Evolutionary conservation across 2,329 filamentous ascomycete genomes (phyloP), one percentile per base, ranked within the genome.

Genomic region (Neonectria coccinea): DNA sequence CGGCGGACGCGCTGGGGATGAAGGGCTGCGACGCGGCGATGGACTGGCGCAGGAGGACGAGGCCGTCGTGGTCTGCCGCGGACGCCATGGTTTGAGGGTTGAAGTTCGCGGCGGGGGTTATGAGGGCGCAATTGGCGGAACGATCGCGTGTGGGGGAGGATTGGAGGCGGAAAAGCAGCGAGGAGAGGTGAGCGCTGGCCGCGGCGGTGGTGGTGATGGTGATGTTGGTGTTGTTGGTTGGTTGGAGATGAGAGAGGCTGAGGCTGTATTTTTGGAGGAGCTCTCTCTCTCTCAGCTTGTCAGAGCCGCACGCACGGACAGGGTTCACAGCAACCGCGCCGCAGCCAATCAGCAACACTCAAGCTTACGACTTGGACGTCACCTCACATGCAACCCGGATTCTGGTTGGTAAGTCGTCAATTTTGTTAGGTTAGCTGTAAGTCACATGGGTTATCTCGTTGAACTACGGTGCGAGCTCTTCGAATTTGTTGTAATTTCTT

Each of bases 11-110:
- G 62, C 91, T 92, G 47, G 94, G 92, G 59, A 92, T 86, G 62
- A 94, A 91, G 55, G 89, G 80, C 73, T 85, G 87, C 72, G 85
- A 86, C 62, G 89, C 86, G 59, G 91, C 89, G 80, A 98, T 96
- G 68, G 92, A 90, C 76, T 92, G 89, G 75, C 94, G 92, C 72
- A 98, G 86, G 68, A 96, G 89, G 69, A 94, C 85, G 70, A 98
- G 89, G 55, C 94, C 89, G 76, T 98, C 94, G 69, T 88, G 85
- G 71, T 89, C 88, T 72, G 81, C 79, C 58, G 85, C 77, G 70
- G 70, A 67, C 64, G 89, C 84, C 89, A 91, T 91, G 63, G 65
- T 12, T 79, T 79, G 68, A 71, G 56, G 56, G 25, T 25, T 39
- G 61, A 59, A 20, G 56, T 55, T 55, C 27, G 67, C 62, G 59